Conservation (phyloP, 2,329 filamentous ascomycete genomes). For the Dendrostoma leiphaemia region DNA sequence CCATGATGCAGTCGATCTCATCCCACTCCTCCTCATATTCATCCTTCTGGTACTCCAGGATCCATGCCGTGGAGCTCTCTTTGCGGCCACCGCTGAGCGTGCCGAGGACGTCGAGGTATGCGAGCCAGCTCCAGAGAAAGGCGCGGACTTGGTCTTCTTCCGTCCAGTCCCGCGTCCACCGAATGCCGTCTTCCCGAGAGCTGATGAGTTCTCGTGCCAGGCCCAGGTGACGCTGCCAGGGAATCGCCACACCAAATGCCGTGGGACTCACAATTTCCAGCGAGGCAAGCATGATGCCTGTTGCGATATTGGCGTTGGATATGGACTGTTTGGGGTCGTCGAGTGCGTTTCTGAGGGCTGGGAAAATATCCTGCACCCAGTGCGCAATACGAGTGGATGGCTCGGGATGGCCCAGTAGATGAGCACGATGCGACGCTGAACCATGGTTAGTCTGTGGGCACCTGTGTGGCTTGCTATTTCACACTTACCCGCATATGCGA, state of each 20-base stretch:
- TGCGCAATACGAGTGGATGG: slow-evolving; percentile 74
- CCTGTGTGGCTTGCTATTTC: too few relatives aligned
- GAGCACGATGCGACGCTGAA: slow-evolving; percentile 72
- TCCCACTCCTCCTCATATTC: slow-evolving; percentile 52
- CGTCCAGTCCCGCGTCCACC: slow-evolving; percentile 46
- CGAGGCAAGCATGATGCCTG: slow-evolving; percentile 81
- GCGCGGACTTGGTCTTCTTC: slow-evolving; percentile 61
- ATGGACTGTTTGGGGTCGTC: slow-evolving; percentile 60
- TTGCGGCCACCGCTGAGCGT: slow-evolving; percentile 60
- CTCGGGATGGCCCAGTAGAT: slow-evolving; percentile 70
- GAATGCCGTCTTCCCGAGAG: slow-evolving; percentile 47
- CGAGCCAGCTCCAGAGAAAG: slow-evolving; percentile 80
- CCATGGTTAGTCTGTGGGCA: too few relatives aligned
- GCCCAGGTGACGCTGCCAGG: slow-evolving; percentile 77
- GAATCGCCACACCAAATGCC: slow-evolving; percentile 75
- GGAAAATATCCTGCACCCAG: slow-evolving; percentile 79
- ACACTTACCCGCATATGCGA: slow-evolving; percentile 65
- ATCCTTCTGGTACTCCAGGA: slow-evolving; percentile 50
- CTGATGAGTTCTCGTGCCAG: slow-evolving; percentile 75
- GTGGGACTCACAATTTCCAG: slow-evolving; percentile 81
- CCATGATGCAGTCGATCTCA: slow-evolving; percentile 78
- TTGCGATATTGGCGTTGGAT: slow-evolving; percentile 72
- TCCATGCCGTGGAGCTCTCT: slow-evolving; percentile 46
- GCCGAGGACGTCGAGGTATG: slow-evolving; percentile 78
- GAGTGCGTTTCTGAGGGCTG: slow-evolving; percentile 66